A percentile compares a stretch with the other conserved stretches of the same genome.
Evolutionary conservation across 1,284 basidiomycete genomes (phyloP).

Genomic region (Rhodotorula sp.): DNA sequence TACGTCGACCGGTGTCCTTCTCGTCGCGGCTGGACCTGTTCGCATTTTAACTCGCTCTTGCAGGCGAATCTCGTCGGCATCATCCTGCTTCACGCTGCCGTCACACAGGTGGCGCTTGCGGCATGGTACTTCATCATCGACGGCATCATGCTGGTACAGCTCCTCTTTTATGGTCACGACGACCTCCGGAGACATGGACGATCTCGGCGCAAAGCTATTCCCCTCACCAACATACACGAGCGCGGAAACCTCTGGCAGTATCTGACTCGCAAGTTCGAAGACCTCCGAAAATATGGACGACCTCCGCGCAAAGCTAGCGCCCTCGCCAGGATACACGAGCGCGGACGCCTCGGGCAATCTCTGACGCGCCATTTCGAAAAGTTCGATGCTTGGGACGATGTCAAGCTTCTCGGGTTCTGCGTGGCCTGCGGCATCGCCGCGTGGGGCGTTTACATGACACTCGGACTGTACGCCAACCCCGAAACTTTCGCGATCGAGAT

Average conservation of each 20-base stretch:
- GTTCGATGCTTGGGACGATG: conserved; percentile 10
- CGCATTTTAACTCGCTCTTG: too few species aligned
- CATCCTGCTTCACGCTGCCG: not conserved
- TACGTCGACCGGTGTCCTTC: not conserved
- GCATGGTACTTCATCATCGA: conserved; percentile 2
- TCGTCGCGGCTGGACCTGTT: not conserved
- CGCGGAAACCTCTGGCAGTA: not conserved
- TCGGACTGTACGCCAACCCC: not conserved
- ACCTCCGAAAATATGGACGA: not conserved
- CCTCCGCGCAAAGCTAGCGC: not conserved
- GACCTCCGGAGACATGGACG: not conserved
- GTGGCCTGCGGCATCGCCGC: not conserved
- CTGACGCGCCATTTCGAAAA: conserved; percentile 2
- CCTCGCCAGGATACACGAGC: not conserved
- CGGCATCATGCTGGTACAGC: not conserved
- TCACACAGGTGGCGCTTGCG: conserved; percentile 5
- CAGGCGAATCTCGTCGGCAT: conserved; percentile 9
- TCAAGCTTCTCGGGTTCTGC: not conserved
- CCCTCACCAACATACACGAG: not conserved
- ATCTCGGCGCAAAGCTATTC: not conserved
- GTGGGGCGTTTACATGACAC: conserved; percentile 3
- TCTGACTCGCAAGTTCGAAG: not conserved
- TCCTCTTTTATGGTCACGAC: conserved; percentile 8
- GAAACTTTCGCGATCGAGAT: not conserved
- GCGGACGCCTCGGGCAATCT: not conserved